Conservation (phyloP, 2,329 filamentous ascomycete genomes). For the Thielaviopsis ethacetica region DNA sequence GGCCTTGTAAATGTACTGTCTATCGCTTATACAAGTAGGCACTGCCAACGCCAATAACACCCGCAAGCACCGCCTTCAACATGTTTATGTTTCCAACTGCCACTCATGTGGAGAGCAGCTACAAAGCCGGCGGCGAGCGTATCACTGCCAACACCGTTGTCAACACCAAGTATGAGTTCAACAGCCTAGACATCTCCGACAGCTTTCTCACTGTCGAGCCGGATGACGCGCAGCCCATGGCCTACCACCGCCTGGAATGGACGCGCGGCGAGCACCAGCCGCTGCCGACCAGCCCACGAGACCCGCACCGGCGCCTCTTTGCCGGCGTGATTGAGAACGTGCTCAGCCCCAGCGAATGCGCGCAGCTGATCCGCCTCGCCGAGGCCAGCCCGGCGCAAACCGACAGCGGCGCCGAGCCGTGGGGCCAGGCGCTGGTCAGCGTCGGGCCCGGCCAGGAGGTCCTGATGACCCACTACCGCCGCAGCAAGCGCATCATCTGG, state of each 20-base stretch:
- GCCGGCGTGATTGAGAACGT: slow-evolving; percentile 46
- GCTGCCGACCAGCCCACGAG: too few relatives aligned
- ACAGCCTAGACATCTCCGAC: too few relatives aligned
- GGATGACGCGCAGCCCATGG: slow-evolving; percentile 22
- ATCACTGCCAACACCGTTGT: too few relatives aligned
- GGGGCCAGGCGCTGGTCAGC: slow-evolving; percentile 56
- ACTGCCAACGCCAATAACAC: too few relatives aligned
- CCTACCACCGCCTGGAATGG: slow-evolving; percentile 34
- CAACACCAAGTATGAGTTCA: too few relatives aligned
- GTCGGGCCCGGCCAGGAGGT: slow-evolving; percentile 44
- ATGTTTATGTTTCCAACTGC: too few relatives aligned
- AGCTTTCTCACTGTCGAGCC: slow-evolving; percentile 26
- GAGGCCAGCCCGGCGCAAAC: slow-evolving; percentile 34
- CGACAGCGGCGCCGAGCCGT: slow-evolving; percentile 22
- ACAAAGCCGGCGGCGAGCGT: too few relatives aligned
- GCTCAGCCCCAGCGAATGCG: slow-evolving; percentile 40
- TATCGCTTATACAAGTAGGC: too few relatives aligned
- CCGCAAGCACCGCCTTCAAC: too few relatives aligned
- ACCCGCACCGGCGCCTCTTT: slow-evolving; percentile 29
- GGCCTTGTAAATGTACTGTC: too few relatives aligned
- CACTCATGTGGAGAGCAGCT: too few relatives aligned
- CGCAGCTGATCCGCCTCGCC: slow-evolving; percentile 31
- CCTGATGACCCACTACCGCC: slow-evolving; percentile 38
- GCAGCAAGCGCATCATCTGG: slow-evolving; percentile 65
- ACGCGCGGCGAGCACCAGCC: slow-evolving; percentile 26